Evolutionary conservation across 768 basidiomycete species (phyloP), one percentile per base, ranked within the genome.

Genomic region (Tricholoma matsutake): DNA sequence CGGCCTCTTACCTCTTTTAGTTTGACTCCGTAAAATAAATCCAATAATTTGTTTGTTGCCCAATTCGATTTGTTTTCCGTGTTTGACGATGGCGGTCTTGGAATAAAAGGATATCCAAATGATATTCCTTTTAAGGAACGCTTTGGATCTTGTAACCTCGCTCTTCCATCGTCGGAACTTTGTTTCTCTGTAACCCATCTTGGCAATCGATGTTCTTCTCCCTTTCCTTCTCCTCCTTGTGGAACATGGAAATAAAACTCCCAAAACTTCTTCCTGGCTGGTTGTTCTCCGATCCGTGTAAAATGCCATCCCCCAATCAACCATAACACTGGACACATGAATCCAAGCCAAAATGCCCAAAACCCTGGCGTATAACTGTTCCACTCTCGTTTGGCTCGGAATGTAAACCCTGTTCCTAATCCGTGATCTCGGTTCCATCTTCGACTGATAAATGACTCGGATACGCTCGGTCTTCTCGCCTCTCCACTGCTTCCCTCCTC

Each of bases 301-400:
- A 85, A 75, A 60, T 88, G 81, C 89, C 89, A 91, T 4, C 89
- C 89, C 0, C 89, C 89, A 13, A 91, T 78, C 49, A 91, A 79
- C 89, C 89, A 91, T 56, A 89, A 81, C 72, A 87, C 83, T 0
- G 89, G 89, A 51, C 81, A 86, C 52, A 89, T 59, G 65, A 91
- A 91, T 3, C 89, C 89, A 0, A 86, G 59, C 86, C 87, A 91
- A 73, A 91, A 91, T n/a, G 89, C 75, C 70, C 86, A 81, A 66
- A 81, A 80, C 2, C 83, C 77, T 0, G 83, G 81, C 0, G 81
- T 82, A 7, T 69, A 65, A 1, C 62, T 61, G 14, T 67, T 45
- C 66, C 65, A 73, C 37, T 68, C 73, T 49, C 56, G 72, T 64
- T 80, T 77, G 14, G 72, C 66, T 35, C 72, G 74, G 67, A 76